Conservation (phyloP, 2,329 filamentous ascomycete species). For the Colletotrichum nymphaeae region DNA sequence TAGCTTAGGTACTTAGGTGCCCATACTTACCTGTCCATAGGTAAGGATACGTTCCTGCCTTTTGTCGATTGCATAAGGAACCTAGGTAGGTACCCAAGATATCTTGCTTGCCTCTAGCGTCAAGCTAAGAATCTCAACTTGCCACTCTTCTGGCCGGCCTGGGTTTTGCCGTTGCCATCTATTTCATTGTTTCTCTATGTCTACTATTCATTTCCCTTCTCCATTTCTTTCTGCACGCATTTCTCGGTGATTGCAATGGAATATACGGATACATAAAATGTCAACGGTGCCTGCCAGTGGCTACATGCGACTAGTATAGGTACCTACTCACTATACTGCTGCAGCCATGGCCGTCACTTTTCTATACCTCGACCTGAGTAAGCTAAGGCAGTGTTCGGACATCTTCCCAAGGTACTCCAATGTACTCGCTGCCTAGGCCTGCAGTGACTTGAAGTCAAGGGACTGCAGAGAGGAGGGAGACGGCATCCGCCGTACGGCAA, state of each 20-base stretch:
- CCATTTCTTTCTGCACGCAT: slow-evolving; percentile 7
- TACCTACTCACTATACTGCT: neutral
- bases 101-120: neutral
- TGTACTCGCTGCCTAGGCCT: neutral
- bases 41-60: neutral
- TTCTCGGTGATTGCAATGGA: neutral
- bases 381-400: neutral
- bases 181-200: neutral
- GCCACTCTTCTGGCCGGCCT: slow-evolving; percentile 1
- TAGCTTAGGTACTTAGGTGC: no score
- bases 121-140: neutral
- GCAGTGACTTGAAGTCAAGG: neutral
- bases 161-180: neutral
- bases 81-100: neutral
- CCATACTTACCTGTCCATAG: no score
- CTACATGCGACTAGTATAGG: neutral
- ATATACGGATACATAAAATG: neutral
- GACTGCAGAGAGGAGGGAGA: neutral
- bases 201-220: neutral
- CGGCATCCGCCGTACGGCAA: neutral
- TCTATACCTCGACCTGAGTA: neutral
- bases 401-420: neutral
- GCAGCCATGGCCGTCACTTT: neutral
- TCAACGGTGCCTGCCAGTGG: neutral
- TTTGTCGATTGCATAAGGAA: neutral